phyloP scores from a whole-genome alignment of 305 asterid species.

The Fraxinus angustifolia region DNA sequence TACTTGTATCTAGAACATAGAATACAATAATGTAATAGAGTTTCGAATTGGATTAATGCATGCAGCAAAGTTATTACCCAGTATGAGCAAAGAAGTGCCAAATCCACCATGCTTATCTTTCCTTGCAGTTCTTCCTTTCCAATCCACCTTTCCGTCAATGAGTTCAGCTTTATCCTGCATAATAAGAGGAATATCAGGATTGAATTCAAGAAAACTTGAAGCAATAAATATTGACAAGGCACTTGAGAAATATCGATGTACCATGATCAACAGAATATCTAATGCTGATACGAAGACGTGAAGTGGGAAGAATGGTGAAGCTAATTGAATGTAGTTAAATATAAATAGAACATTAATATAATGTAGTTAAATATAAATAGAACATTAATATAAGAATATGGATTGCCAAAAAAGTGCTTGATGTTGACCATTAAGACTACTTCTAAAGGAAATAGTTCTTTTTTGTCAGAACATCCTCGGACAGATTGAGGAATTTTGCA shows the following conservation, averaged over 20 bases:
- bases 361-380: constrained; percentile 8
- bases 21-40: not conserved
- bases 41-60: not conserved
- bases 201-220: not conserved
- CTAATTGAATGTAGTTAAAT: not conserved
- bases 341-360: constrained; percentile 1
- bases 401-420: not conserved
- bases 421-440: not conserved
- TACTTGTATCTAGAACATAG: not conserved
- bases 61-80: constrained; percentile 34
- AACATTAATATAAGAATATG: not conserved
- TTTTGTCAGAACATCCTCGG: constrained; percentile 35
- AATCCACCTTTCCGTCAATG: constrained; percentile 65
- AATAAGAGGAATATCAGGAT: not conserved
- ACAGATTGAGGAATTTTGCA: constrained; percentile 30
- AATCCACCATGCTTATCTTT: constrained; percentile 65
- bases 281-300: not conserved
- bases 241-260: not conserved
- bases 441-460: constrained; percentile 11
- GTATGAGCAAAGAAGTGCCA: constrained; percentile 35
- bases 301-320: constrained; percentile 16
- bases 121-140: constrained; percentile 61
- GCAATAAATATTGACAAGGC: not conserved
- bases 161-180: constrained; percentile 42
- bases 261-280: constrained; percentile 21